Evolutionary conservation across 108 stramenopile genomes (phyloP).

Genomic region (Conticribra guillardii): DNA sequence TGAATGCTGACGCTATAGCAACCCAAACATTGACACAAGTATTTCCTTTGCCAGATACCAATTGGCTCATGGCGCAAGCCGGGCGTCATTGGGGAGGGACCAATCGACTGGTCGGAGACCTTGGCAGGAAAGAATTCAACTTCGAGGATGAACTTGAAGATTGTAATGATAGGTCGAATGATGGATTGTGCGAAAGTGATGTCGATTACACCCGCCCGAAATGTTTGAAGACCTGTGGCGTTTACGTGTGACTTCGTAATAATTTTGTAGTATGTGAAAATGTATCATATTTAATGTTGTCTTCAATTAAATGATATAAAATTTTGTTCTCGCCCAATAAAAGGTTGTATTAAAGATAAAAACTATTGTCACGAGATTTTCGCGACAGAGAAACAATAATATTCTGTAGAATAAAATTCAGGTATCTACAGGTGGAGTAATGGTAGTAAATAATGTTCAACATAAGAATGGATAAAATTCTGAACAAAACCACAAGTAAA

Average conservation of each 20-base stretch:
- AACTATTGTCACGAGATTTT: too few species aligned
- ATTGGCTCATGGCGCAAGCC: slow-evolving; percentile 39
- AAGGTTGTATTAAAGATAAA: too few species aligned
- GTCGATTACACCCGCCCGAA: slow-evolving; percentile 17
- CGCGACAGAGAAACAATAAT: too few species aligned
- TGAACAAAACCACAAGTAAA: too few species aligned
- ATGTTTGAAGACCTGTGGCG: slow-evolving; percentile 39
- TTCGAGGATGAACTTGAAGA: slow-evolving; percentile 24
- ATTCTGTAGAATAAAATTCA: too few species aligned
- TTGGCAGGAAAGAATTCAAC: slow-evolving; percentile 46
- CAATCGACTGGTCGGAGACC: slow-evolving; percentile 43
- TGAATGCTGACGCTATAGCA: slow-evolving; percentile 48
- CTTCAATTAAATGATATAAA: not conserved
- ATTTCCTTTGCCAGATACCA: slow-evolving; percentile 42
- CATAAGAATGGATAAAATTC: too few species aligned
- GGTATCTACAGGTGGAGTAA: too few species aligned
- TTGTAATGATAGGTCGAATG: slow-evolving; percentile 35
- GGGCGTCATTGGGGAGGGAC: slow-evolving; percentile 46
- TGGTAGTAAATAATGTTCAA: too few species aligned
- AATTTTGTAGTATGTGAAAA: not conserved
- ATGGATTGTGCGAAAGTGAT: slow-evolving; percentile 40
- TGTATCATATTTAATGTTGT: not conserved
- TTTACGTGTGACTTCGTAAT: slow-evolving; percentile 13
- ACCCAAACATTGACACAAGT: slow-evolving; percentile 41
- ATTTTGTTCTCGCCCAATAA: too few species aligned